Conservation (phyloP, 208 protist species). For the Phytomonas francai region DNA sequence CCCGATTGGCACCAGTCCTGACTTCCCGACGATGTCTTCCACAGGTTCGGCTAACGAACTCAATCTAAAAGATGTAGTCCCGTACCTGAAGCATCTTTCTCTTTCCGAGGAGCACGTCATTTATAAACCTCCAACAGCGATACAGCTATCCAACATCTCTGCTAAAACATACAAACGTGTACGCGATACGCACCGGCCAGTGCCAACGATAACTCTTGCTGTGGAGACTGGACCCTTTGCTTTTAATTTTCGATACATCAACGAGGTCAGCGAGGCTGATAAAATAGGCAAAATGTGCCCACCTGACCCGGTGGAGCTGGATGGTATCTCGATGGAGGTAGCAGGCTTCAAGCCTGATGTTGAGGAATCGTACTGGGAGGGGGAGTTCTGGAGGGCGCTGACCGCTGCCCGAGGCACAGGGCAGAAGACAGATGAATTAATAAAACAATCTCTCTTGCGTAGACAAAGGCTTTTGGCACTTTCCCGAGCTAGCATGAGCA, state of each 20-base stretch:
- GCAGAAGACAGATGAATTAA: not conserved
- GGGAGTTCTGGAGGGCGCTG: conserved; percentile 49
- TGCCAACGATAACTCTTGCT: conserved; percentile 42
- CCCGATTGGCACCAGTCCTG: not conserved
- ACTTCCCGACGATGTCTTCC: not conserved
- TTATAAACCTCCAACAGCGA: conserved; percentile 45
- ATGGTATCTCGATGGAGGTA: conserved; percentile 31
- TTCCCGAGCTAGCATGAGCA: not conserved
- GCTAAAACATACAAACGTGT: conserved; percentile 23
- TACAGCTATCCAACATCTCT: conserved; percentile 38
- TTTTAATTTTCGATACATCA: conserved; percentile 9
- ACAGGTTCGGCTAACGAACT: not conserved
- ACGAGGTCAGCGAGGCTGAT: conserved; percentile 8
- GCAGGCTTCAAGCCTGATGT: conserved; percentile 22
- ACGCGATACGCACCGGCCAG: conserved; percentile 17
- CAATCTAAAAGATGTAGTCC: conserved; percentile 12
- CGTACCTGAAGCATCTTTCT: conserved; percentile 29
- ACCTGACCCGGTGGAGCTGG: conserved; percentile 42
- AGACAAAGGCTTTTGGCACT: not conserved
- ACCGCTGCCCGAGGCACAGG: conserved; percentile 2
- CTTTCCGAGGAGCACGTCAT: conserved; percentile 28
- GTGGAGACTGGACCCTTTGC: conserved; percentile 17
- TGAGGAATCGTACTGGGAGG: conserved; percentile 60
- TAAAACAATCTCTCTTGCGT: not conserved
- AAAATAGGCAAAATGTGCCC: conserved; percentile 12